Conservation (phyloP, 108 stramenopile genomes). For the Cyclotella atomus region DNA sequence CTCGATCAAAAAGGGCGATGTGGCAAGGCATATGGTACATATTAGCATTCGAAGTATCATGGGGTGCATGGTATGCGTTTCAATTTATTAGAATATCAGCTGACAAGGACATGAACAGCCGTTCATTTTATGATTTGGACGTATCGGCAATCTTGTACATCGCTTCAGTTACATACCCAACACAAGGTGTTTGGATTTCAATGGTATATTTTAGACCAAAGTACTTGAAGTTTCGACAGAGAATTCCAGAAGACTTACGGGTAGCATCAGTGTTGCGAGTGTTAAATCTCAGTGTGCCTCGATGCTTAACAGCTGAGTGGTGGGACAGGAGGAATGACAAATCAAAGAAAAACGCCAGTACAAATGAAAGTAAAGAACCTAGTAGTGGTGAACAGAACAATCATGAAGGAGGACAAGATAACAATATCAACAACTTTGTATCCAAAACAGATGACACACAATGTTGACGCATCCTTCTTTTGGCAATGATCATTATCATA, state of each 20-base stretch:
- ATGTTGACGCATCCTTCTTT: background rate
- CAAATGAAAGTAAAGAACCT: background rate
- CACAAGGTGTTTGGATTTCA: slow-evolving; percentile 25
- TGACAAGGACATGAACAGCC: background rate
- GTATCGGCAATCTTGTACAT: slow-evolving; percentile 7
- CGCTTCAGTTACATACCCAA: slow-evolving; percentile 9
- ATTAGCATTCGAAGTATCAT: slow-evolving; percentile 22
- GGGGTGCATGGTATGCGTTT: slow-evolving; percentile 44
- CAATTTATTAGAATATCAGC: slow-evolving; percentile 23
- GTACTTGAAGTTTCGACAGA: slow-evolving; percentile 23
- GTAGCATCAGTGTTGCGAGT: slow-evolving; percentile 22
- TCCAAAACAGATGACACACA: too few relatives aligned
- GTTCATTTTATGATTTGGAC: background rate
- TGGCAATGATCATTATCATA: too few relatives aligned
- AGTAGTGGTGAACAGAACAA: too few relatives aligned
- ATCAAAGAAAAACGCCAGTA: background rate
- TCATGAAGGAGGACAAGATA: too few relatives aligned
- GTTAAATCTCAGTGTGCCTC: slow-evolving; percentile 12
- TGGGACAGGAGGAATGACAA: background rate
- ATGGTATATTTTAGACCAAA: slow-evolving; percentile 23
- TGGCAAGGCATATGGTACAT: slow-evolving; percentile 49
- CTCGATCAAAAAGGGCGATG: slow-evolving; percentile 9
- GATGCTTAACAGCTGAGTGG: slow-evolving; percentile 9
- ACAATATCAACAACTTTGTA: too few relatives aligned
- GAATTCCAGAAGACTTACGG: slow-evolving; percentile 8